These are phyloP conservation scores for Serendipita sp. DNA, from an alignment of 768 basidiomycete species.

Conservation along the genomic window DNA sequence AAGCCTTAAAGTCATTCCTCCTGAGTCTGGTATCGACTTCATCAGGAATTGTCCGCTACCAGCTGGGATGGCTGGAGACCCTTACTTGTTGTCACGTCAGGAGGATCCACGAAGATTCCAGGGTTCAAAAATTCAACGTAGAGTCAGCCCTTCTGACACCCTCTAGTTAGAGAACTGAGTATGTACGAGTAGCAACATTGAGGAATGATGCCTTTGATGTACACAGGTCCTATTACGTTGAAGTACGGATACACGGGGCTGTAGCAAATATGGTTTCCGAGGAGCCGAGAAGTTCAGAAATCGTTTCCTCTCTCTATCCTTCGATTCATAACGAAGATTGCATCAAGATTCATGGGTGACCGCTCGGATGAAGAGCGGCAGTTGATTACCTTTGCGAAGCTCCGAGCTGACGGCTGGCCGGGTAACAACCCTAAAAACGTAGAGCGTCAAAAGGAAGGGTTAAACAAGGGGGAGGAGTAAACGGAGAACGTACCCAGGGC, in stretches of 20 bases:
- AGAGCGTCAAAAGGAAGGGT: not conserved
- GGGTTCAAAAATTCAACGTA: too few relatives aligned
- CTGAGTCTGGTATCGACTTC: too few relatives aligned
- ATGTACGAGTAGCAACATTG: too few relatives aligned
- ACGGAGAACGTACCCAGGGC: not conserved
- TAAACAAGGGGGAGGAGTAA: not conserved
- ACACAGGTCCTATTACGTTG: too few relatives aligned
- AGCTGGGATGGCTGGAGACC: too few relatives aligned
- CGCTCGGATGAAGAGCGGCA: constrained; percentile 9
- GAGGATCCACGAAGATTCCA: too few relatives aligned
- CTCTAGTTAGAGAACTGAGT: too few relatives aligned
- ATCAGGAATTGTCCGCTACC: too few relatives aligned
- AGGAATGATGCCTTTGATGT: too few relatives aligned
- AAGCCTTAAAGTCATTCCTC: too few relatives aligned
- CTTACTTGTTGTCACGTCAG: too few relatives aligned
- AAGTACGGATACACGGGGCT: not conserved
- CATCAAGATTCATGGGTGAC: not conserved
- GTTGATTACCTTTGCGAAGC: constrained; percentile 1
- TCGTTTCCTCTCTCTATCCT: not conserved
- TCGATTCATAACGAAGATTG: not conserved
- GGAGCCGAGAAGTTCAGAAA: not conserved
- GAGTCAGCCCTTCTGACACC: too few relatives aligned
- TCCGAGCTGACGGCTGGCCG: not conserved
- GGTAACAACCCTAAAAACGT: not conserved
- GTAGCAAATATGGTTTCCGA: not conserved